These are phyloP conservation scores for Dictyostelium purpureum DNA, from an alignment of 78 protist genomes.

Conservation along the genomic window DNA sequence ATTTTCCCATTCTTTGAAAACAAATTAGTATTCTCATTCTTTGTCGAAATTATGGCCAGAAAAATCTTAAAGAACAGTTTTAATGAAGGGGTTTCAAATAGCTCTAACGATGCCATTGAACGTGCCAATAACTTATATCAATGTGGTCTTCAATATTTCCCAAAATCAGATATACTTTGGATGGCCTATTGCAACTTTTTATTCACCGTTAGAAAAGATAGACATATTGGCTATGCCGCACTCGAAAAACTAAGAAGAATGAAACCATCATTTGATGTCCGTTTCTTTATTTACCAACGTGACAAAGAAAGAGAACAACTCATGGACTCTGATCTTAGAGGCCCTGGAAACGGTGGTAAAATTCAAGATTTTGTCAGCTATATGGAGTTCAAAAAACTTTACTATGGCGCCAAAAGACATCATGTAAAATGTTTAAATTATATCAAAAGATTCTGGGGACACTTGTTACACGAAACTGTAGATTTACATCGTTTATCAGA, in stretches of 20 bases:
- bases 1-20: constrained; percentile 23
- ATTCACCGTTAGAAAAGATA: constrained; percentile 58
- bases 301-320: constrained; percentile 72
- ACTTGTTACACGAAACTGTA: constrained; percentile 37
- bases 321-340: constrained; percentile 74
- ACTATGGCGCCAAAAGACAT: constrained; percentile 35
- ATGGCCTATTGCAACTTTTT: constrained; percentile 67
- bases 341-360: constrained; percentile 19
- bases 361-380: constrained; percentile 68
- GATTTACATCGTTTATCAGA: constrained; percentile 61
- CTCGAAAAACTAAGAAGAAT: constrained; percentile 56
- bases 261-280: constrained; percentile 40
- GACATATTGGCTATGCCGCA: constrained; percentile 74
- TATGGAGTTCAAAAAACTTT: constrained; percentile 72
- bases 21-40: constrained; percentile 4
- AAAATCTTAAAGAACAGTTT: background rate
- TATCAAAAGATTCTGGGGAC: constrained; percentile 36
- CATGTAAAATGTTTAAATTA: constrained; percentile 35
- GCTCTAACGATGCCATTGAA: background rate
- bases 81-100: background rate
- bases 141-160: constrained; percentile 72
- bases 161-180: constrained; percentile 47
- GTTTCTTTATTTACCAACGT: constrained; percentile 60
- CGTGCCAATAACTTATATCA: constrained; percentile 53
- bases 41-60: constrained; percentile 65